These are phyloP conservation scores for Penicillium pancosmium DNA, from an alignment of 495 filamentous ascomycete species.

Conservation along the genomic window DNA sequence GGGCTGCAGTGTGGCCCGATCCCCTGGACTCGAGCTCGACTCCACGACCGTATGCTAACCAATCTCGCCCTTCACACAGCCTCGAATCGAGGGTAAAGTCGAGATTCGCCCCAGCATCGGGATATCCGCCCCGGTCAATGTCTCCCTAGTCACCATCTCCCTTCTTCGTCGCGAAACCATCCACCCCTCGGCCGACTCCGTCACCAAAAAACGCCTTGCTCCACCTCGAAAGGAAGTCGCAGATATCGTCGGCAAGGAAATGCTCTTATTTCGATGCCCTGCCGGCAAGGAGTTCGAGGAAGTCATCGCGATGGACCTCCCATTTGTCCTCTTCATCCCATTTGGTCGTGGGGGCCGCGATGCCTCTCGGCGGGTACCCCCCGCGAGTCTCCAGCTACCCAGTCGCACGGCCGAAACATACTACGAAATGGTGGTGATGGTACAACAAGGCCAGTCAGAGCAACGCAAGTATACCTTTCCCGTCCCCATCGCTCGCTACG, in stretches of 20 bases:
- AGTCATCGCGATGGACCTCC: slow-evolving; percentile 95
- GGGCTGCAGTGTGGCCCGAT: background rate
- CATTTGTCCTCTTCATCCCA: slow-evolving; percentile 96
- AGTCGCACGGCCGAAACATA: slow-evolving; percentile 93
- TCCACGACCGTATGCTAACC: slow-evolving; percentile 2
- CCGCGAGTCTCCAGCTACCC: slow-evolving; percentile 86
- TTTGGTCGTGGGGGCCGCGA: slow-evolving; percentile 90
- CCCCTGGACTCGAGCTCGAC: slow-evolving; percentile 6
- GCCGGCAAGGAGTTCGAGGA: slow-evolving; percentile 82
- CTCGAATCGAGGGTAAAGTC: slow-evolving; percentile 95
- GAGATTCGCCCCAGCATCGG: slow-evolving; percentile 88
- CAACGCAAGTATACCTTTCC: slow-evolving; percentile 91
- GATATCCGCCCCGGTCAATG: slow-evolving; percentile 80
- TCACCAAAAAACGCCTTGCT: slow-evolving; percentile 89
- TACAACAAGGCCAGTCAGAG: slow-evolving; percentile 84
- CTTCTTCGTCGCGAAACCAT: slow-evolving; percentile 94
- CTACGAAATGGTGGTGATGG: slow-evolving; percentile 94
- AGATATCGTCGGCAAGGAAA: slow-evolving; percentile 93
- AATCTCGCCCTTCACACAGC: slow-evolving; percentile 53
- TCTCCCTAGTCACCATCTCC: slow-evolving; percentile 93
- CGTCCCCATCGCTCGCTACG: slow-evolving; percentile 88
- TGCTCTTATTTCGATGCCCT: slow-evolving; percentile 85
- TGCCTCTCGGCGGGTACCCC: slow-evolving; percentile 83
- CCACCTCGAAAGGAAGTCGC: slow-evolving; percentile 89
- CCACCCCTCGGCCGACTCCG: slow-evolving; percentile 90